These are phyloP conservation scores for Stephanodiscus triporus DNA, from an alignment of 108 stramenopile species.

Conservation along the genomic window DNA sequence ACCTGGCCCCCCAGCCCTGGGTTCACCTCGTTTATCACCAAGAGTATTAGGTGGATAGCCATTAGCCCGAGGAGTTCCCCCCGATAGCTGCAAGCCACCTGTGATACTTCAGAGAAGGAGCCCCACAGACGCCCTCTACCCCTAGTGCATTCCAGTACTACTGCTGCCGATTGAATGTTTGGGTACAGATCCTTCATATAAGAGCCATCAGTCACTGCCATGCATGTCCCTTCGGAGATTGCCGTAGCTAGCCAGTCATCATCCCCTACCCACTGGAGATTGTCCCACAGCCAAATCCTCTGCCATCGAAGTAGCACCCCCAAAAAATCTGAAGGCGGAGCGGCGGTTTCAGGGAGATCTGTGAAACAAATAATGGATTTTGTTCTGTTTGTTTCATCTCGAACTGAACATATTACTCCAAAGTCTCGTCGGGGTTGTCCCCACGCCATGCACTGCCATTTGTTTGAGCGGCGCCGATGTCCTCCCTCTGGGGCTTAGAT, in stretches of 20 bases:
- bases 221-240: background rate
- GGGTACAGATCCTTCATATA: slow-evolving; percentile 10
- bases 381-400: background rate
- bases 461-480: background rate
- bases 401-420: background rate
- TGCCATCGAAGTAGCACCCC: background rate
- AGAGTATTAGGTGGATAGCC: slow-evolving; percentile 16
- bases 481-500: background rate
- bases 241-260: slow-evolving; percentile 8
- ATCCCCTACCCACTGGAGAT: background rate
- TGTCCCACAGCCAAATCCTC: slow-evolving; percentile 8
- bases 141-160: slow-evolving; percentile 11
- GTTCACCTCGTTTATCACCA: slow-evolving; percentile 3
- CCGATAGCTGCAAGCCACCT: slow-evolving; percentile 13
- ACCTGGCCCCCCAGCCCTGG: background rate
- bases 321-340: background rate
- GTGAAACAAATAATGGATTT: background rate
- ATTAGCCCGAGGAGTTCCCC: slow-evolving; percentile 30
- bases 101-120: slow-evolving; percentile 8
- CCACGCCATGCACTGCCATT: background rate
- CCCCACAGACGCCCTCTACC: slow-evolving; percentile 6
- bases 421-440: background rate
- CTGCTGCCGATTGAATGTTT: no score
- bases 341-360: background rate
- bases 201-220: slow-evolving; percentile 28